Base-by-base conservation (phyloP, 163 green algal species). In the Trebouxia gelatinosa region DNA sequence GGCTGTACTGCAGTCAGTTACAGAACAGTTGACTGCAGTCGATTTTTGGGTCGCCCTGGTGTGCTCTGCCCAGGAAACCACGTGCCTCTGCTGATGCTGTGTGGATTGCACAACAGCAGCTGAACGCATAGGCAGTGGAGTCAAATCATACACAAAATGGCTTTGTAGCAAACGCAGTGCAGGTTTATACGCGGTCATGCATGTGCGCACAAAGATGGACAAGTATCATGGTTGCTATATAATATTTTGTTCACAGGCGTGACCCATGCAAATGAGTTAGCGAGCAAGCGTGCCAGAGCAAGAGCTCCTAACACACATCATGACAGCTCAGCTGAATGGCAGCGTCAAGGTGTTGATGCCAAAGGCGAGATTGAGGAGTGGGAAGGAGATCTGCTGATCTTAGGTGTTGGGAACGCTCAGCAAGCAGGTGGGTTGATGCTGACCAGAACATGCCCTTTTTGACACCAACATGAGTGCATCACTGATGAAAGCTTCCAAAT, bases 341-440 rank as follows among this genome's bases (percentile, higher is more conserved):
- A 62, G 40, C 40, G 43, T 39, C 68, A 76, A 23, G 68, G 62
- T 7, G n/a, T 11, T 6, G 40, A 5, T n/a, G 68, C 43, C 19
- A 43, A 76, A 29, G 43, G 68, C 1, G 11, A 46, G 5, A 43
- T 76, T 28, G 68, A 76, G 3, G 6, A 38, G 43, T 76, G 68
- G 68, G 68, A 76, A 29, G 68, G 68, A 6, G 46, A 76, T 28
- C 43, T 76, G 40, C 68, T 76, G n/a, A 40, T 76, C 11, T 29
- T 76, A 28, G 68, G 32, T 76, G 40, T 76, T 40, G 68, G 68
- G 13, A 76, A 76, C 43, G 68, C 68, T 40, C 68, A 76, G 21
- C 68, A 76, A 76, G 68, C 68, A 76, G 68, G 68, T 74, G 38
- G 0, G 34, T 50, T 34, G 23, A 23, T 59, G 48, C 48, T 59